Evolutionary conservation across 2,329 filamentous ascomycete genomes (phyloP), one percentile per base, ranked within the genome.

Genomic region (Fusarium sp.): DNA sequence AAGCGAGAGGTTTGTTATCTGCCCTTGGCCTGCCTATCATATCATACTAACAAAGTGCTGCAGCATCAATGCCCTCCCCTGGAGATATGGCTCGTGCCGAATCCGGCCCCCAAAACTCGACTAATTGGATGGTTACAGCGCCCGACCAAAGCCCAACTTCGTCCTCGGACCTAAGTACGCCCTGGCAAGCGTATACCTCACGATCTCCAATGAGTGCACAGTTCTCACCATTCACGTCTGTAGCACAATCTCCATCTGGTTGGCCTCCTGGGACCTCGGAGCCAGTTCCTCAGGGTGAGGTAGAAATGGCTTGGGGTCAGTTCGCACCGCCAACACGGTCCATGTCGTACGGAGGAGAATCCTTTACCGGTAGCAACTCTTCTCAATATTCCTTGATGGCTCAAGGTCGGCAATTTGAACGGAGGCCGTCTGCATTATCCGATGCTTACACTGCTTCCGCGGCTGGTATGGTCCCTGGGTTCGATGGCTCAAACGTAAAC

Each of bases 131-230:
- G 68, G 66, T 81, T 28, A 65, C 80, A n/a, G 82, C 84, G 4
- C 71, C 78, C 17, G 78, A 75, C 38, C 75, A 79, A 14, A 77
- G 72, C 61, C 72, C 79, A 19, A 65, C 73, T n/a, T 77, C 81
- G 14, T 84, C 83, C 58, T 72, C 80, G 10, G 82, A 83, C 24
- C 66, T 83, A 61, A 80, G 77, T 57, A 65, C 78, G 11, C 77
- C 79, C 14, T 89, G 86, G 86, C 78, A 82, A 61, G 74, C 80
- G 8, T 86, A 83, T 68, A 73, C 83, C 11, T 78, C 83, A 40
- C 84, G 85, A 39, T 82, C 85, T 9, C 81, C 85, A 11, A 77
- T 86, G 32, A 82, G 82, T 5, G 78, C 83, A 1, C 82, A 81
- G 4, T 85, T 83, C 61, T 83, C 84, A 7, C 80, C 83, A 3